A percentile compares a stretch with the other conserved stretches of the same genome.
Evolutionary conservation across 495 filamentous ascomycete genomes (phyloP).

Genomic region (Haplographium delicatum): DNA sequence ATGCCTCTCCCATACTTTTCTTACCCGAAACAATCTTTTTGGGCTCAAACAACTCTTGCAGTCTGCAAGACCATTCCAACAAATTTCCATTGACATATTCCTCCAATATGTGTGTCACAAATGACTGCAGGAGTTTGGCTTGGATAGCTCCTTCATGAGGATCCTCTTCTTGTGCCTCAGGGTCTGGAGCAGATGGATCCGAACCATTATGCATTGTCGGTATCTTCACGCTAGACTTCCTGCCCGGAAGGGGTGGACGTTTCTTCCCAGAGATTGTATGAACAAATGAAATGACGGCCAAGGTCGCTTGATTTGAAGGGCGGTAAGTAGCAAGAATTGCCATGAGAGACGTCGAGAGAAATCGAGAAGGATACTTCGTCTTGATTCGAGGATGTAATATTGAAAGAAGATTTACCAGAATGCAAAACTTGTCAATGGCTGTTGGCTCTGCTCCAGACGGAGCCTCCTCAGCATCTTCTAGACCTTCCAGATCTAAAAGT

Average conservation of each 20-base stretch:
- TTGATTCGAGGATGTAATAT: constrained; percentile 84
- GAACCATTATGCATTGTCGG: background rate
- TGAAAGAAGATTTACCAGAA: constrained; percentile 71
- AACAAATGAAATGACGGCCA: constrained; percentile 69
- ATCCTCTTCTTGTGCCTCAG: constrained; percentile 64
- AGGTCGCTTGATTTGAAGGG: constrained; percentile 59
- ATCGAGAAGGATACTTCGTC: constrained; percentile 87
- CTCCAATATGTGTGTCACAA: constrained; percentile 79
- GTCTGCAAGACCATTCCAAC: constrained; percentile 67
- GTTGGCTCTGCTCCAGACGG: constrained; percentile 10
- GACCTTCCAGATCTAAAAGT: constrained; percentile 49
- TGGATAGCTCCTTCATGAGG: constrained; percentile 58
- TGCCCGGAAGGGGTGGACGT: constrained; percentile 67
- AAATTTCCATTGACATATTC: constrained; percentile 64
- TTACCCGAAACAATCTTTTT: constrained; percentile 50
- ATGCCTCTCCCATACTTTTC: constrained; percentile 55
- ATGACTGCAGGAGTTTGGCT: constrained; percentile 72
- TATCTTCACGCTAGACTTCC: constrained; percentile 46
- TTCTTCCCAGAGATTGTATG: constrained; percentile 67
- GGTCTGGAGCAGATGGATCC: constrained; percentile 58
- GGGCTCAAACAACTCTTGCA: constrained; percentile 68
- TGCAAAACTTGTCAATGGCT: constrained; percentile 57
- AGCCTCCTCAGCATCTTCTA: constrained; percentile 32
- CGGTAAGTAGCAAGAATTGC: constrained; percentile 68
- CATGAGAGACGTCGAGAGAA: constrained; percentile 83